These are phyloP conservation scores for Trametes elegans DNA, from an alignment of 768 basidiomycete genomes.

Conservation along the genomic window DNA sequence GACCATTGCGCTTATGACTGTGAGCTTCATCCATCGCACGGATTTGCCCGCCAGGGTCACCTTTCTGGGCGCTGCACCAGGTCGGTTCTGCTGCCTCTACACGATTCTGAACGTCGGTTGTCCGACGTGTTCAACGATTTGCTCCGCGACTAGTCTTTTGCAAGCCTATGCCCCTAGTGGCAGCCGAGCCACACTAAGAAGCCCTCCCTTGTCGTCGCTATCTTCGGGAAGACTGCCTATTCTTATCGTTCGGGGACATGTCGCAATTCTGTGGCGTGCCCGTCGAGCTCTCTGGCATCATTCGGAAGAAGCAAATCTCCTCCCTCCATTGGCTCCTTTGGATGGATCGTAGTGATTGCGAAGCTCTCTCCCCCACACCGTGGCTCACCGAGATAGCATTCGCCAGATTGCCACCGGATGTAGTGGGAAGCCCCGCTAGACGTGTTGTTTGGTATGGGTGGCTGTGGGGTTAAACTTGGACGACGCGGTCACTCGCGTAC, in stretches of 20 bases:
- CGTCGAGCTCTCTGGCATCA: neutral
- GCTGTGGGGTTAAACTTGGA: neutral
- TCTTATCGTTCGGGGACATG: neutral
- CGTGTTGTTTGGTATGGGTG: neutral
- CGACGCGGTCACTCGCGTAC: no score
- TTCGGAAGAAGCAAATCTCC: neutral
- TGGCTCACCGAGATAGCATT: neutral
- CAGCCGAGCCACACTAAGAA: no score
- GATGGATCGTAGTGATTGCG: neutral
- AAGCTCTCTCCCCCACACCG: neutral
- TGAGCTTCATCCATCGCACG: no score
- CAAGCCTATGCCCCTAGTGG: no score
- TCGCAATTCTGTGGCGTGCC: conserved; percentile 1
- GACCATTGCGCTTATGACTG: no score
- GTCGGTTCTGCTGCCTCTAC: no score
- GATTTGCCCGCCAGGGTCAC: no score
- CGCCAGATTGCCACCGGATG: neutral
- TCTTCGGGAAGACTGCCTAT: conserved; percentile 6
- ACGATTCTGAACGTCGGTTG: no score
- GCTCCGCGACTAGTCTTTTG: no score
- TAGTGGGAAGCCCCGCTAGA: neutral
- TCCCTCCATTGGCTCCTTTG: neutral
- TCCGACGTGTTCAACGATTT: no score
- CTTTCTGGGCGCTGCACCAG: no score
- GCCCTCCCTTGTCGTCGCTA: no score